Evolutionary conservation across 140 eudicot genomes (phyloP), one percentile per base, ranked within the genome.

Genomic region (Oenanthe javanica): DNA sequence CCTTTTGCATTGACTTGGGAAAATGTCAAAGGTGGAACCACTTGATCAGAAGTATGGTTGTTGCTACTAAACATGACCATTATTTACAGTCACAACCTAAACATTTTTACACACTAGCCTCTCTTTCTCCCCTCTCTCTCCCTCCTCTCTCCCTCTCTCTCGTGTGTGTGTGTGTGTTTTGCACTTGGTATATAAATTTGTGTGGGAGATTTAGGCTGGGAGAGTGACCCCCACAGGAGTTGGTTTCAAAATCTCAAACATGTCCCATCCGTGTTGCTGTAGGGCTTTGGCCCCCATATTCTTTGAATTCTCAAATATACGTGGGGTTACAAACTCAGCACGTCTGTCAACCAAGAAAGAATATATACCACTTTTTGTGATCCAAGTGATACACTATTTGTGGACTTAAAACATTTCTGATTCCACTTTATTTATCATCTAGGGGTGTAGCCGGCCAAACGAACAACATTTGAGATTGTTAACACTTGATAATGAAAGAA

Each of bases 171-270:
- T 31, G 36, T 31, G 36, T 31, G 36, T 31, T 31, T 31, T 31
- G 36, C 36, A 31, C 36, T 31, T 31, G 36, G 36, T 31, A 31
- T 31, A 31, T 31, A 31, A 31, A 31, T 31, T 31, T 31, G 36
- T 31, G 36, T 31, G 36, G 36, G 36, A 31, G 42, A 23, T 64
- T 27, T 64, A 27, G 42, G 72, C 19, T 67, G 18, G 73, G 77
- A 42, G 77, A 72, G 31, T 43, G 51, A 72, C 49, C 49, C 51
- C 49, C 50, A 72, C 27, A 43, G 51, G 76, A 6, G 14, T 42
- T 72, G 76, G 77, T 43, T 72, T 40, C 77, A 43, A 72, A 72
- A 72, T 72, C 77, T 72, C 77, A 21, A 72, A 72, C 51, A 72
- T 43, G 77, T 43, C 51, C 73, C 45, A 27, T 67, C 73, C 43